Conservation (phyloP, 306 rosid species). For the Citrullus colocynthis region DNA sequence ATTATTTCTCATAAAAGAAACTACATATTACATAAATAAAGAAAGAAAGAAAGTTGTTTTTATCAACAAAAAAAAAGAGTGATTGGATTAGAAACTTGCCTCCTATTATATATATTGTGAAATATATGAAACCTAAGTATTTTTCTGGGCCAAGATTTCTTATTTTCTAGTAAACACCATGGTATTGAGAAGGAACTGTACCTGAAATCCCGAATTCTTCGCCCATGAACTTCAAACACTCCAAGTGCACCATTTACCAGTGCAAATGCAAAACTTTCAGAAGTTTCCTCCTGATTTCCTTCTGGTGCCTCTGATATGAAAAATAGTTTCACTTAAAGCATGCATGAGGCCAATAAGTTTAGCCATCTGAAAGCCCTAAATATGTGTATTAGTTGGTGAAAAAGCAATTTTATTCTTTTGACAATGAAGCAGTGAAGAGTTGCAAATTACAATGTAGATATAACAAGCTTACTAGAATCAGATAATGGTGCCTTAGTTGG, state of each 20-base stretch:
- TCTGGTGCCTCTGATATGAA: constrained; percentile 48
- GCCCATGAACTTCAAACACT: constrained; percentile 91
- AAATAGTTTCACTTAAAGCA: constrained; percentile 15
- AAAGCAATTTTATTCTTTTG: not conserved
- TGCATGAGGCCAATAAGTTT: constrained; percentile 3
- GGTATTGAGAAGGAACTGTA: constrained; percentile 19
- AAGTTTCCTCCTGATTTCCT: constrained; percentile 65
- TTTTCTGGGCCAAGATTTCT: not conserved
- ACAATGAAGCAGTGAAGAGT: not conserved
- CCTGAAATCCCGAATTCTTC: constrained; percentile 97
- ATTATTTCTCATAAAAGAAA: no score
- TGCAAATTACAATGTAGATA: constrained; percentile 4
- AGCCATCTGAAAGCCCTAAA: constrained; percentile 10
- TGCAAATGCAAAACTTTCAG: constrained; percentile 97
- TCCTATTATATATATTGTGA: not conserved
- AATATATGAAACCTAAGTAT: not conserved
- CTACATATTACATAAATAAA: not conserved
- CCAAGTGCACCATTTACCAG: constrained; percentile 93
- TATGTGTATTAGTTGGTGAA: not conserved
- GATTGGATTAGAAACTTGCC: not conserved
- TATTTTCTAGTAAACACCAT: not conserved
- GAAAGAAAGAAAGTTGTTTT: no score
- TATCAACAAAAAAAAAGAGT: no score
- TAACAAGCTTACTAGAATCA: constrained; percentile 57
- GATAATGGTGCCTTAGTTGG: constrained; percentile 28